Evolutionary conservation across 176 grass and related monocot species (phyloP).

Genomic region (Carex scoparia): DNA sequence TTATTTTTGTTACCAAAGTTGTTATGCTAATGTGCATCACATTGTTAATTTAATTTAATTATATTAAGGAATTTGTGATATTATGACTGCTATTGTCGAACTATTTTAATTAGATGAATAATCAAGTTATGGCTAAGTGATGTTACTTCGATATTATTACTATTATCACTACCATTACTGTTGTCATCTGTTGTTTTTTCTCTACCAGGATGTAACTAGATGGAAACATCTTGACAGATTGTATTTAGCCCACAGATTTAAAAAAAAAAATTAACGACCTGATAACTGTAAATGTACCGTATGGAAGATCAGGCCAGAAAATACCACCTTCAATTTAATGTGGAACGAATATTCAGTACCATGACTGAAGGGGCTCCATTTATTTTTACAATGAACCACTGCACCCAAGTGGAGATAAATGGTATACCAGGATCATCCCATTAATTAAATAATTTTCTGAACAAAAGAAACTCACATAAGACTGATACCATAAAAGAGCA

Average conservation of each 20-base stretch:
- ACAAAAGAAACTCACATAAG: neutral
- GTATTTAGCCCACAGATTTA: neutral
- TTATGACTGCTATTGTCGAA: neutral
- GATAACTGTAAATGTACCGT: neutral
- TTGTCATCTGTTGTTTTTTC: neutral
- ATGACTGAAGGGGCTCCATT: neutral
- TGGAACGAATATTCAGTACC: neutral
- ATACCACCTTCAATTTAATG: neutral
- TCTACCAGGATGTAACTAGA: neutral
- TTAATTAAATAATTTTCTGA: neutral
- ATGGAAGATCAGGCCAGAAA: neutral
- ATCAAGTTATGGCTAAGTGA: neutral
- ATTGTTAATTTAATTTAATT: neutral
- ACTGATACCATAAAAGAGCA: neutral
- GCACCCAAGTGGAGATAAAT: neutral
- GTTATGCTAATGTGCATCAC: slow-evolving; percentile 5
- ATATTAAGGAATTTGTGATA: neutral
- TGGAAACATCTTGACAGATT: neutral
- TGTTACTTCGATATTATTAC: neutral
- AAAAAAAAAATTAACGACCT: neutral
- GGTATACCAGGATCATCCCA: neutral
- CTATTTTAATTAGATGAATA: neutral
- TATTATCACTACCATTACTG: neutral
- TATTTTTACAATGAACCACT: neutral
- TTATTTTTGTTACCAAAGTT: neutral